Evolutionary conservation across 2,329 filamentous ascomycete species (phyloP), one percentile per base, ranked within the genome.

Genomic region (Hymenoscyphus albidus): DNA sequence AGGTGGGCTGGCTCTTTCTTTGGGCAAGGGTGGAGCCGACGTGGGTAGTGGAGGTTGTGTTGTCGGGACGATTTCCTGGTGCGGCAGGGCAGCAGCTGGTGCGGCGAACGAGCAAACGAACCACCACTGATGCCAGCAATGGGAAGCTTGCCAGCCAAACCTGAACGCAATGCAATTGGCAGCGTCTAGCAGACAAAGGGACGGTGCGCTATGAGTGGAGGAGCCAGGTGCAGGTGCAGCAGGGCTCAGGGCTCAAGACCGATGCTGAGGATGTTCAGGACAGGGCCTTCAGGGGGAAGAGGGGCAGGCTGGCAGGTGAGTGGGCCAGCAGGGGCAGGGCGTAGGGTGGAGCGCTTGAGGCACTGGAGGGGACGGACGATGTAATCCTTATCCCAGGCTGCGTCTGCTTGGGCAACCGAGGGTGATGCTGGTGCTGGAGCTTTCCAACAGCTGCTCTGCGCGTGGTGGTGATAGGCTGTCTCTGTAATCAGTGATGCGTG

Each of bases 21-120:
- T 31, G 63, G 54, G 62, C 57, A 38, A 22, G 57, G 61, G 61
- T 63, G 62, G 58, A 59, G 61, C 44, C 51, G 69, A n/a, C 9
- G 22, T 16, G 16, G 9, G 27, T 27, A 27, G 27, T 27, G 27
- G 39, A 56, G 60, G 54, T 62, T 66, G 70, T 72, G 70, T 71
- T 71, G 70, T 68, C 69, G 55, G 68, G 69, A 65, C 59, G 69
- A 71, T 70, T 71, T 66, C 18, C 38, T 18, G 42, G 18, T 40
- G 60, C 9, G 27, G 51, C 56, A 27, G 59, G 39, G 7, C 13
- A 56, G 59, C 48, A 31, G 42, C 35, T 18, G 44, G 44, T 57
- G 54, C 54, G 44, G 44, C 44, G 44, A 51, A 51, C 44, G 44
- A 51, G n/a, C 44, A n/a, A 51, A 51, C n/a, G n/a, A 51, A n/a